Base-by-base conservation (phyloP, 106 monocot genomes). In the Vanilla planifolia region DNA sequence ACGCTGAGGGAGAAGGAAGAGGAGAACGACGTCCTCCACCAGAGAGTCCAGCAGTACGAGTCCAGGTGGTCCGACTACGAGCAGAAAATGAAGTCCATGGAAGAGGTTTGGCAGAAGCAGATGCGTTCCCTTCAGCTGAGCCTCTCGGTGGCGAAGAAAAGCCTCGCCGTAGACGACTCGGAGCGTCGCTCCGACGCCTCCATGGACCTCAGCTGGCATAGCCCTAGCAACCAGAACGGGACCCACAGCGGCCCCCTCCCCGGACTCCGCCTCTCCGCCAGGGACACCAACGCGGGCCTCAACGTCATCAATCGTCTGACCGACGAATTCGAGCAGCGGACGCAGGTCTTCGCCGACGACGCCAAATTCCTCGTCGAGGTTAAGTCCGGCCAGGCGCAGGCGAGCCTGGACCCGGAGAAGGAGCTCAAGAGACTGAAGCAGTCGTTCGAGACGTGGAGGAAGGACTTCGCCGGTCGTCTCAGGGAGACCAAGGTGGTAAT, bases 41-140 rank as follows among this genome's bases (percentile, higher is more conserved):
- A 88, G 57, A 71, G 81, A 33, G 76, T 98, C 26, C 84, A 82
- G 29, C 90, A 92, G 67, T 98, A 98, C 2, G 91, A 92, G 43
- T 77, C 29, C 55, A 69, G 88, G 4, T 98, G 96, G 96, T 77
- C 82, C 5, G 96, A 80, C 16, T 98, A 98, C n/a, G 91, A 98
- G 61, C 74, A 79, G 60, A 98, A 92, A 41, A 98, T 98, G 96
- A 79, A 60, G 51, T 85, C 92, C 50, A 98, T 98, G 96, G 96
- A 98, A 65, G 96, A 98, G 63, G 68, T 92, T 33, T 98, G 96
- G 96, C 96, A 98, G 73, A 87, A 79, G 43, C 96, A 98, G 61
- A 92, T 98, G 96, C 67, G 74, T 28, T 91, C 96, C 1, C 47
- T 98, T 25, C 96, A 98, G 41, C 77, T 79, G 1, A 88, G 92